Conservation (phyloP, 345 rosid species). For the Euphorbia pulcherrima region DNA sequence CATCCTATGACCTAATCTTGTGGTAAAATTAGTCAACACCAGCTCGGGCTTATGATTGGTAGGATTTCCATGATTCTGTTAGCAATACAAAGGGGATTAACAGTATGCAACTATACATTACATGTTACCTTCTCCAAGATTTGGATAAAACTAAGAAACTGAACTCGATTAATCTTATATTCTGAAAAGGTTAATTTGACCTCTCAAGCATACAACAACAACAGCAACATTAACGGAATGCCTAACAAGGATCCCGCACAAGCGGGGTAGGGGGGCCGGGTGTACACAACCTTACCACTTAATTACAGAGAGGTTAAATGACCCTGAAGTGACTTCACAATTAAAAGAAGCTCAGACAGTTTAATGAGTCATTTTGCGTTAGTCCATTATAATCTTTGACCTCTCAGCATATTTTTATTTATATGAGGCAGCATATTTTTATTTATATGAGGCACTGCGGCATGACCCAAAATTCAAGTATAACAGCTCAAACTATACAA, state of each 20-base stretch:
- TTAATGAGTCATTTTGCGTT: no score
- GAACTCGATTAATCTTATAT: neutral
- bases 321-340: no score
- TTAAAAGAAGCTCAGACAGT: no score
- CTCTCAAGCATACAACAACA: no score
- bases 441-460: neutral
- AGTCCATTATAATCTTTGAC: no score
- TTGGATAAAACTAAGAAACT: neutral
- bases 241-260: no score
- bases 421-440: neutral
- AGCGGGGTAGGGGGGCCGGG: no score
- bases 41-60: constrained; percentile 89
- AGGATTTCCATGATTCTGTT: constrained; percentile 90
- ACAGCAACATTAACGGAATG: no score
- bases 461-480: neutral
- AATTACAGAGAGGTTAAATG: no score
- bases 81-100: constrained; percentile 1
- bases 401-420: no score
- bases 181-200: neutral
- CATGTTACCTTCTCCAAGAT: neutral
- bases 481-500: neutral
- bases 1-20: constrained; percentile 83
- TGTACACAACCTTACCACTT: no score
- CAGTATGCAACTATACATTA: neutral
- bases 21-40: constrained; percentile 77